These are phyloP conservation scores for Ophiostoma perfectum DNA, from an alignment of 2,329 filamentous ascomycete species.

Conservation along the genomic window DNA sequence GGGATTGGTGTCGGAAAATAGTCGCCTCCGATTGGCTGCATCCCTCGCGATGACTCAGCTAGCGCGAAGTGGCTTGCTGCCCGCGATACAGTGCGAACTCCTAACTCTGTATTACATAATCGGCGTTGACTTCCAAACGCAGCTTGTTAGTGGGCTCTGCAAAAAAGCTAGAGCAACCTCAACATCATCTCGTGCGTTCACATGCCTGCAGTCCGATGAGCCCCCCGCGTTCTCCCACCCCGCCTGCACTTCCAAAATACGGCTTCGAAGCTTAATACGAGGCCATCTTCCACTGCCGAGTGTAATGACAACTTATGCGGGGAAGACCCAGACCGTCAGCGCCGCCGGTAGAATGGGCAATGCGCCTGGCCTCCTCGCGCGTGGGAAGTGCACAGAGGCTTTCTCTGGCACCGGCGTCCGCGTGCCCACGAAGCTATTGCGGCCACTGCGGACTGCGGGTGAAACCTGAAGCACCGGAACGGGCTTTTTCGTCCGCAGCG, in stretches of 20 bases:
- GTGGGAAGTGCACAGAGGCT: not conserved
- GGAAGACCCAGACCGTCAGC: conserved; percentile 15
- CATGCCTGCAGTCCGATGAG: not conserved
- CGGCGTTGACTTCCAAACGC: not conserved
- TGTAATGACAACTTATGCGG: conserved; percentile 23
- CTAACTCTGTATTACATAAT: not conserved
- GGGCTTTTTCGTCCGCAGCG: not conserved
- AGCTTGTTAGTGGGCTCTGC: not conserved
- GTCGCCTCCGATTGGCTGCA: conserved; percentile 26
- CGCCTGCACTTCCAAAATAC: not conserved
- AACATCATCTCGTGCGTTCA: conserved; percentile 8
- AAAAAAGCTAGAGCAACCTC: not conserved
- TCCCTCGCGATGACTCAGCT: conserved; percentile 21
- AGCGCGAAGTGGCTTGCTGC: not conserved
- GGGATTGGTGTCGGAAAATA: conserved; percentile 23
- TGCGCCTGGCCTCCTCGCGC: conserved; percentile 24
- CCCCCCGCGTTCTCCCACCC: not conserved
- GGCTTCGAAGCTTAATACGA: not conserved
- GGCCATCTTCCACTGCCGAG: not conserved
- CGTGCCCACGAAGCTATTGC: not conserved
- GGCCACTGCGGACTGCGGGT: not conserved
- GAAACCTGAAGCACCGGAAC: not conserved
- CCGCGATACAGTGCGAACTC: not conserved
- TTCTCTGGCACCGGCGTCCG: not conserved
- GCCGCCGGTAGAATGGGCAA: conserved; percentile 24